Evolutionary conservation across 2,329 filamentous ascomycete species (phyloP), one percentile per base, ranked within the genome.

Genomic region (Clonostachys solani): DNA sequence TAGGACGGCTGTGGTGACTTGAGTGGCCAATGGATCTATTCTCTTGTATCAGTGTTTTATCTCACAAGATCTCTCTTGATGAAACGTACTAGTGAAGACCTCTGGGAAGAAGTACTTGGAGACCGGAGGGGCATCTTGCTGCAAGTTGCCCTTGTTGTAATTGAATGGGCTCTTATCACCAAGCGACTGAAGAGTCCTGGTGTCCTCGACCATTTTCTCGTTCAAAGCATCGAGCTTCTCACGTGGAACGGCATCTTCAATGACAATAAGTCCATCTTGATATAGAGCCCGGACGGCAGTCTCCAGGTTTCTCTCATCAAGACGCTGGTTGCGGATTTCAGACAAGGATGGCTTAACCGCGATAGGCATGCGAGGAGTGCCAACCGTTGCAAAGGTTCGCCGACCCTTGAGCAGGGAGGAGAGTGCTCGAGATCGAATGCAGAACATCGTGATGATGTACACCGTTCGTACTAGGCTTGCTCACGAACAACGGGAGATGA

Each of bases 121-220:
- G 0, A 74, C 71, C 3, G 78, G 71, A 1, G 77, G 78, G 0
- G 81, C 68, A 52, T 83, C 80, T 56, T 84, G 81, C 51, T 84
- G 80, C 34, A 83, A 66, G 51, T 83, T 85, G 2, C 77, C 78
- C 43, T 72, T 72, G 55, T 84, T 83, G 56, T 84, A 84, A 53
- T 84, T 84, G 66, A 75, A 85, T 0, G 78, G 78, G 1, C 74
- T 72, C 15, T 78, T 68, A 17, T 81, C 71, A 3, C 78, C 78
- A 33, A 68, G 63, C 1, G 64, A 66, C 48, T 78, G 75, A 3
- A 85, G 65, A 5, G 60, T 56, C 3, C 66, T 67, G 2, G 81
- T 80, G 57, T 86, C 81, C 42, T 75, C 35, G 2, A 79, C 69
- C 81, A 86, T 86, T 52, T 75, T 78, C 42, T 54, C 51, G 54